Evolutionary conservation across 108 stramenopile genomes (phyloP).

Genomic region (Cyclotella cryptica): DNA sequence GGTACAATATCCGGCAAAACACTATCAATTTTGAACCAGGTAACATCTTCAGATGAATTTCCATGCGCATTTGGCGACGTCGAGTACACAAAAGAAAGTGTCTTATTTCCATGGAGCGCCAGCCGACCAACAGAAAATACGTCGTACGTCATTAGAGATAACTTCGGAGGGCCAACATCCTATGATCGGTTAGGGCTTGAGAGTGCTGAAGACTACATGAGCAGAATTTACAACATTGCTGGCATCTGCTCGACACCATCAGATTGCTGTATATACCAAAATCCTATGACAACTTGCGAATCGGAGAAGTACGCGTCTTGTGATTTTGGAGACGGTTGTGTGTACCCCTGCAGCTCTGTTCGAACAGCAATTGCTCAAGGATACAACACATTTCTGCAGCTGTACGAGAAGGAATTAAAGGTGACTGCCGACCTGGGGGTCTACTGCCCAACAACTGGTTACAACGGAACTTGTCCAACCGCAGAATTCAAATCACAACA

Average conservation of each 20-base stretch:
- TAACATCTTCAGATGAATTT: constrained; percentile 27
- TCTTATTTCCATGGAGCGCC: constrained; percentile 44
- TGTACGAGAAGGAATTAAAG: constrained; percentile 29
- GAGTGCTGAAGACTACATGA: constrained; percentile 27
- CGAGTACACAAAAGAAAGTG: constrained; percentile 37
- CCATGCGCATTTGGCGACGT: constrained; percentile 42
- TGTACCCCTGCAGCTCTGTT: constrained; percentile 35
- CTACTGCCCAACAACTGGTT: constrained; percentile 28
- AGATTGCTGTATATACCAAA: constrained; percentile 41
- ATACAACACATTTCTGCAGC: constrained; percentile 19
- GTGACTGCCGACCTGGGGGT: constrained; percentile 58
- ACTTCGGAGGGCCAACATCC: constrained; percentile 23
- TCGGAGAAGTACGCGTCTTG: constrained; percentile 36
- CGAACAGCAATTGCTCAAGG: constrained; percentile 38
- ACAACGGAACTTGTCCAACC: constrained; percentile 44
- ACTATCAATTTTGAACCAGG: constrained; percentile 38
- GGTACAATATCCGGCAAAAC: constrained; percentile 35
- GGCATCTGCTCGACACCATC: constrained; percentile 35
- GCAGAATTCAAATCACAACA: constrained; percentile 32
- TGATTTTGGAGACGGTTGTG: constrained; percentile 48
- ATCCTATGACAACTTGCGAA: constrained; percentile 24
- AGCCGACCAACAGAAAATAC: constrained; percentile 14
- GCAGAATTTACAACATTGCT: constrained; percentile 52
- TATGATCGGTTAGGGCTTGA: constrained; percentile 39
- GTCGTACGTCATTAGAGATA: constrained; percentile 44